Evolutionary conservation across 208 protist species (phyloP).

Genomic region (Trypanosoma cruzi): DNA sequence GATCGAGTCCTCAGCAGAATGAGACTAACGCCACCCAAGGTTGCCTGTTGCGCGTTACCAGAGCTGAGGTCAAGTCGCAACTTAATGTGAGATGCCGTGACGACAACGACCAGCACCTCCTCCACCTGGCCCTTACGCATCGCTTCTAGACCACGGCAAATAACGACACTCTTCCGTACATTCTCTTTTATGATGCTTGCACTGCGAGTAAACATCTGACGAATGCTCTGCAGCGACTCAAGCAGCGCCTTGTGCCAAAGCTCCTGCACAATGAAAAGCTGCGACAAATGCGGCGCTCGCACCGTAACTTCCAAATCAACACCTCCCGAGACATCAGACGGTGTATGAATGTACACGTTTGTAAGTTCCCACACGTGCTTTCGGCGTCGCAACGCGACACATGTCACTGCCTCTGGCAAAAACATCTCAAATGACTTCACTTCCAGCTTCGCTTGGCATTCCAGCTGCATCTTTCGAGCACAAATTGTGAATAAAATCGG

Average conservation of each 20-base stretch:
- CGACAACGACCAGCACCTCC: slow-evolving; percentile 31
- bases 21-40: slow-evolving; percentile 40
- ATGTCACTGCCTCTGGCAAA: slow-evolving; percentile 57
- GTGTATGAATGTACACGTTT: slow-evolving; percentile 49
- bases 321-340: slow-evolving; percentile 46
- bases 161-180: slow-evolving; percentile 17
- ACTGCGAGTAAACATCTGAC: slow-evolving; percentile 37
- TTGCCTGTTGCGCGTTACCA: slow-evolving; percentile 73
- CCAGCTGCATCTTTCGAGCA: slow-evolving; percentile 51
- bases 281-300: slow-evolving; percentile 66
- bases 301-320: slow-evolving; percentile 64
- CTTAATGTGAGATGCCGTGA: slow-evolving; percentile 47
- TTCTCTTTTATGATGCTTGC: slow-evolving; percentile 27
- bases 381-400: slow-evolving; percentile 39
- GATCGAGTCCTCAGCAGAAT: slow-evolving; percentile 33
- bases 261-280: slow-evolving; percentile 67
- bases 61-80: slow-evolving; percentile 70
- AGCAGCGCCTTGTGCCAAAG: slow-evolving; percentile 54
- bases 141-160: background rate
- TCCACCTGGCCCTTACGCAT: slow-evolving; percentile 2
- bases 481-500: slow-evolving; percentile 43
- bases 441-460: slow-evolving; percentile 89
- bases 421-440: slow-evolving; percentile 84
- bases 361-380: slow-evolving; percentile 22
- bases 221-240: slow-evolving; percentile 39